phyloP scores from a whole-genome alignment of 2,329 filamentous ascomycete species.

The Neonectria neomacrospora region DNA sequence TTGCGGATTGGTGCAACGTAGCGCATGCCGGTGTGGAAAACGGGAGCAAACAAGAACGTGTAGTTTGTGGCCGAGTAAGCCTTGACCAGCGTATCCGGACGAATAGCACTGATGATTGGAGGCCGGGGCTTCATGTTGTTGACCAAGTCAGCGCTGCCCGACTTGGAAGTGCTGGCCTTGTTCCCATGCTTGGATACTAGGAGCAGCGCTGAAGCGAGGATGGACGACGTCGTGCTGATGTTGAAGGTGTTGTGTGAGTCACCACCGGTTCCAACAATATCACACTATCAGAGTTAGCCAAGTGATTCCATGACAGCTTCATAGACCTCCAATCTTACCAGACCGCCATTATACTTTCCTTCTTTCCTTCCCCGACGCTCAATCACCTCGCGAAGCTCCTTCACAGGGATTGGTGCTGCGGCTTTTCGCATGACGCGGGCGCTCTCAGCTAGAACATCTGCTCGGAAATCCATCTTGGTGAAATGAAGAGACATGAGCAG shows the following conservation, averaged over 20 bases:
- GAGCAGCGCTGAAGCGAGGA: slow-evolving; percentile 86
- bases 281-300: slow-evolving; percentile 63
- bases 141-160: slow-evolving; percentile 92
- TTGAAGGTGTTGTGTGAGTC: slow-evolving; percentile 99
- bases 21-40: slow-evolving; percentile 96
- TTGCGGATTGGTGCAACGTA: slow-evolving; percentile 87
- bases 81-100: slow-evolving; percentile 73
- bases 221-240: slow-evolving; percentile 94
- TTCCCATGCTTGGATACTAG: slow-evolving; percentile 96
- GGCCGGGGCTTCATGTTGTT: slow-evolving; percentile 77
- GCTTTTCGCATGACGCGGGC: slow-evolving; percentile 86
- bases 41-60: slow-evolving; percentile 93
- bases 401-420: slow-evolving; percentile 76
- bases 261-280: slow-evolving; percentile 97
- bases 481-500: slow-evolving; percentile 93
- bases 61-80: slow-evolving; percentile 89
- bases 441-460: slow-evolving; percentile 87
- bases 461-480: slow-evolving; percentile 82
- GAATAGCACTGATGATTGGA: slow-evolving; percentile 79
- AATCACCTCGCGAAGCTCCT: slow-evolving; percentile 70
- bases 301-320: background rate
- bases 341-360: slow-evolving; percentile 81
- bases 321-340: slow-evolving; percentile 68
- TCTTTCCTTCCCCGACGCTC: slow-evolving; percentile 69
- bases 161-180: slow-evolving; percentile 92